Evolutionary conservation across 345 rosid species (phyloP).

Genomic region (Ceriops zippeliana): DNA sequence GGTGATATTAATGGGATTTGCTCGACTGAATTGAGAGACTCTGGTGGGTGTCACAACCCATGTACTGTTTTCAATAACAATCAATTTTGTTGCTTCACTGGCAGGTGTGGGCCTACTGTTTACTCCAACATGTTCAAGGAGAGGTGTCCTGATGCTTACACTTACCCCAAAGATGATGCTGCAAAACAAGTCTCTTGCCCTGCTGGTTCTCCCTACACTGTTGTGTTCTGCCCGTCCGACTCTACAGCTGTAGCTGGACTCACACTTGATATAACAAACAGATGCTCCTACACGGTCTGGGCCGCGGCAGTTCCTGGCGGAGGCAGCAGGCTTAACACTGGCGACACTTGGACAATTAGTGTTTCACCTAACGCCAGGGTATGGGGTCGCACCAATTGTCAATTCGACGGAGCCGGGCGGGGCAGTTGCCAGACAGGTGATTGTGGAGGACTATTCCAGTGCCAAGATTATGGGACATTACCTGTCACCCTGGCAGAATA

Average conservation of each 20-base stretch:
- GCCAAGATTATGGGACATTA: background rate
- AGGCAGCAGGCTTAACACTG: background rate
- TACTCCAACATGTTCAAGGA: no score
- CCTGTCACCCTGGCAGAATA: conserved; percentile 20
- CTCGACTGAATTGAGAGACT: background rate
- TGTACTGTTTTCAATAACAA: background rate
- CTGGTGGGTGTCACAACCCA: background rate
- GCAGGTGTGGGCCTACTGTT: no score
- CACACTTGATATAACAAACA: background rate
- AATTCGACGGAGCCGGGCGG: conserved; percentile 1
- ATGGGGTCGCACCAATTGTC: conserved; percentile 19
- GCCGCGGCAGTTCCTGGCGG: conserved; percentile 16
- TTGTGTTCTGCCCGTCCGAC: no score
- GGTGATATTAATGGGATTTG: background rate
- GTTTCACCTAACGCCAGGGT: no score
- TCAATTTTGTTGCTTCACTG: background rate
- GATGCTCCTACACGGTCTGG: conserved; percentile 15
- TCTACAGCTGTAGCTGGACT: no score
- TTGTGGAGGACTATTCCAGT: background rate
- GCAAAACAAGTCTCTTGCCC: no score
- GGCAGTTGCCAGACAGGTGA: conserved; percentile 21
- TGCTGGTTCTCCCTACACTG: no score
- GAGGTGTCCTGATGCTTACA: no score
- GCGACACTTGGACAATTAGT: background rate
- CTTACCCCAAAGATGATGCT: no score